Base-by-base conservation (phyloP, 1,284 basidiomycete genomes). In the Ustilago xerochloae region DNA sequence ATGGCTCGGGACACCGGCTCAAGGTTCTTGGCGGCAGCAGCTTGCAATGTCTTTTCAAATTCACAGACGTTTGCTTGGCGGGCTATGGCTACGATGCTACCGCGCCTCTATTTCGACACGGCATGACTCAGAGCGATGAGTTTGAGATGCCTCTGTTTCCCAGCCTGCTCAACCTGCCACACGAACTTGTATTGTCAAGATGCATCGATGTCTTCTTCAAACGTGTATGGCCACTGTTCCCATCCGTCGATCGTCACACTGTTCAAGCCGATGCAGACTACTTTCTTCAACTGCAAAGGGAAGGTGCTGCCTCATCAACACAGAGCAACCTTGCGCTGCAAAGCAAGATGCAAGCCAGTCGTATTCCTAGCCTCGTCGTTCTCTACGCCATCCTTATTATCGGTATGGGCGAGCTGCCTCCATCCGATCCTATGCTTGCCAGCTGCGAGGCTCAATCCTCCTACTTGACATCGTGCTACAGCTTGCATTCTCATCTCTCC, bases 41-140 rank as follows among this genome's bases (percentile, higher is more conserved):
- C 47, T 29, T 58, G 22, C 56, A 58, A 22, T 58, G 46, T 26
- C 56, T 58, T 6, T 38, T 58, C 47, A 58, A 58, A n/a, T 58
- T 58, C 20, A 51, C 48, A 12, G 56, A 58, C 45, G 36, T 58
- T 18, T 41, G 33, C 38, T 18, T 58, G 38, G 45, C 56, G 6
- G 28, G 15, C 46, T 58, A 58, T 18, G 56, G 47, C 0, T 58
- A 41, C 32, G 48, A 58, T 28, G 56, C 56, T 16, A 58, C 56
- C 1, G 56, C 56, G 7, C 56, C 56, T 3, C 56, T 58, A 13
- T 58, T 58, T 24, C 47, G 56, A 15, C 56, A 58, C 39, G 56
- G 47, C 8, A 43, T 58, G 47, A 30, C 46, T 8, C 56, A 50
- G 29, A 58, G 56, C 18, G 56, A 58, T 30, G 56, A 58, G 22